Percentiles rank a stretch among this genome's conserved stretches.
Conservation (phyloP, 495 filamentous ascomycete species). For the Lineolata rhizophorae region DNA sequence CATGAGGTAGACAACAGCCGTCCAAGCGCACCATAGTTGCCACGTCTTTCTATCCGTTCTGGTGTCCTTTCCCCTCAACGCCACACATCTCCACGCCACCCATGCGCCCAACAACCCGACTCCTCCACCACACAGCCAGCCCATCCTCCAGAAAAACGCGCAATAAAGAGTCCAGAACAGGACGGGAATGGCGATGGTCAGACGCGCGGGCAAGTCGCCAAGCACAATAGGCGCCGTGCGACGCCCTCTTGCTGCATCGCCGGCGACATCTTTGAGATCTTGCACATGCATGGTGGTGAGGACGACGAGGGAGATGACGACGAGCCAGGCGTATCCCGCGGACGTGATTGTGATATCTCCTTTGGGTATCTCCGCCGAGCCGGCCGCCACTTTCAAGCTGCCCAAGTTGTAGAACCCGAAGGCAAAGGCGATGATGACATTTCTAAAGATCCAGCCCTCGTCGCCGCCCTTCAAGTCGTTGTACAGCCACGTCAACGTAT, state of each 20-base stretch:
- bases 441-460: slow-evolving; percentile 18
- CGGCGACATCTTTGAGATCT: slow-evolving; percentile 26
- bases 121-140: too few relatives aligned
- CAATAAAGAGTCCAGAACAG: too few relatives aligned
- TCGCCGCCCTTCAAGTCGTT: slow-evolving; percentile 30
- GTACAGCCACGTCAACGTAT: slow-evolving; percentile 27
- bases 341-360: slow-evolving; percentile 5
- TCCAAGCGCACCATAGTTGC: too few relatives aligned
- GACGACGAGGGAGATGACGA: slow-evolving; percentile 22
- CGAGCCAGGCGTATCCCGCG: slow-evolving; percentile 20
- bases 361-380: slow-evolving; percentile 1
- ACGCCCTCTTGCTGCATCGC: slow-evolving; percentile 23
- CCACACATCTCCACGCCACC: too few relatives aligned
- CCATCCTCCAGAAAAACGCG: too few relatives aligned
- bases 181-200: too few relatives aligned
- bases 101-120: too few relatives aligned
- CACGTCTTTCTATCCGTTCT: too few relatives aligned
- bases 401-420: slow-evolving; percentile 19
- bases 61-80: too few relatives aligned
- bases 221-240: slow-evolving; percentile 21
- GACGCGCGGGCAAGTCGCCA: too few relatives aligned
- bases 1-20: too few relatives aligned
- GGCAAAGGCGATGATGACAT: slow-evolving; percentile 24
- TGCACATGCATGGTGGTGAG: slow-evolving; percentile 30
- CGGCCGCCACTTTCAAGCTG: slow-evolving; percentile 10